Evolutionary conservation across 2,329 filamentous ascomycete species (phyloP).

Genomic region (Xylariaceae sp.): DNA sequence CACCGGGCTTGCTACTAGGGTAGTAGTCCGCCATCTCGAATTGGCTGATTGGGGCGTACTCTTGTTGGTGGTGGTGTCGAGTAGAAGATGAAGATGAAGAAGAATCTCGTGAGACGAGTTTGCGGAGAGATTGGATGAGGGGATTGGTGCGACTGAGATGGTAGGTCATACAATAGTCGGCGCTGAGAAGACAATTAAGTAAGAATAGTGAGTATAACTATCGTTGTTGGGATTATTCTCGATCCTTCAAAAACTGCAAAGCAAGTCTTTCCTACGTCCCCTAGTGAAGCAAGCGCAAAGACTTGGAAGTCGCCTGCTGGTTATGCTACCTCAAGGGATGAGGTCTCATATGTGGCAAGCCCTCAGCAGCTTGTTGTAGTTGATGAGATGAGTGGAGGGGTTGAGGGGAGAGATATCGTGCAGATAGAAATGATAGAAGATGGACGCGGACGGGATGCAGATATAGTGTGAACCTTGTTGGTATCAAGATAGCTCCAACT

Average conservation of each 20-base stretch:
- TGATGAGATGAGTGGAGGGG: slow-evolving; percentile 4
- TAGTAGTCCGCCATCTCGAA: slow-evolving; percentile 29
- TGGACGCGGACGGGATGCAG: neutral
- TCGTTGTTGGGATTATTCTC: neutral
- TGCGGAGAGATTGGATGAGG: slow-evolving; percentile 12
- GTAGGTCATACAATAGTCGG: slow-evolving; percentile 15
- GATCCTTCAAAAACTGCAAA: neutral
- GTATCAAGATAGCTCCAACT: too few species aligned
- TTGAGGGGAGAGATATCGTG: slow-evolving; percentile 8
- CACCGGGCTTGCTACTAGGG: slow-evolving; percentile 18
- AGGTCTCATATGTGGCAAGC: slow-evolving; percentile 1
- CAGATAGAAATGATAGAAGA: slow-evolving; percentile 5
- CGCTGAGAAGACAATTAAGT: neutral
- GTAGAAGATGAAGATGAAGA: too few species aligned
- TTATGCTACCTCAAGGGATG: slow-evolving; percentile 18
- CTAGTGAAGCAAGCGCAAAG: slow-evolving; percentile 63
- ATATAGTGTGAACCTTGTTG: neutral
- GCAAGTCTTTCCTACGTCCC: slow-evolving; percentile 55
- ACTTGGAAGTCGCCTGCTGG: slow-evolving; percentile 60
- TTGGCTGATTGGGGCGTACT: slow-evolving; percentile 22
- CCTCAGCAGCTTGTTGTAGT: neutral
- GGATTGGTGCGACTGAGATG: slow-evolving; percentile 8
- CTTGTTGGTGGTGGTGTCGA: slow-evolving; percentile 13
- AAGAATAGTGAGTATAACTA: neutral
- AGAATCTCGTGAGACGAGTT: slow-evolving; percentile 9